A percentile compares a stretch with the other conserved stretches of the same genome.
Conservation (phyloP, 2,329 filamentous ascomycete species). For the Aspergillus sp. region DNA sequence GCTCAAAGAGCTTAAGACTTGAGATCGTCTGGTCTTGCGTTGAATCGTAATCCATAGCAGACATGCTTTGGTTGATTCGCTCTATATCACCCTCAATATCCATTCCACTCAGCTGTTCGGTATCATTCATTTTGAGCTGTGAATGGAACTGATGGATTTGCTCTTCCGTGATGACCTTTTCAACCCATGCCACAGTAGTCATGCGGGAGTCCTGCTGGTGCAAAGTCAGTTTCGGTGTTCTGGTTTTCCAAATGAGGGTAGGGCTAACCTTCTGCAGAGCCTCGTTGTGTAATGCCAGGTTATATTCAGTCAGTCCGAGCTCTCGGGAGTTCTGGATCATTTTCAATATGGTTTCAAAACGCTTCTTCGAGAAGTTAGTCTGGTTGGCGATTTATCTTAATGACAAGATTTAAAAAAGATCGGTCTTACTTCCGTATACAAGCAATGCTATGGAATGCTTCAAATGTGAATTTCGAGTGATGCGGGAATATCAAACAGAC, state of each 20-base stretch:
- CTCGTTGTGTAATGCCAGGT: slow-evolving; percentile 4
- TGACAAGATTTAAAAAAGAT: no score
- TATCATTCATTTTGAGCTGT: slow-evolving; percentile 1
- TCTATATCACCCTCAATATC: no score
- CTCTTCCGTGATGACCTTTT: slow-evolving; percentile 15
- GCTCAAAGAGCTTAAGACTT: slow-evolving; percentile 9
- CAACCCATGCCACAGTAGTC: slow-evolving; percentile 7
- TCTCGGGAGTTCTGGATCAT: no score
- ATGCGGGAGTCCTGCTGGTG: not conserved
- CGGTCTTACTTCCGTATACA: no score
- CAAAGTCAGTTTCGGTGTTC: not conserved
- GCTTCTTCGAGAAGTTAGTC: no score
- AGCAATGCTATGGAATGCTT: no score
- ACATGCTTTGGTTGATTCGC: no score
- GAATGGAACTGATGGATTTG: slow-evolving; percentile 10
- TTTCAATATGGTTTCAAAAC: no score
- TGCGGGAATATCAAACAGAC: no score
- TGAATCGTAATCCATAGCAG: not conserved
- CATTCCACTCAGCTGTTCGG: not conserved
- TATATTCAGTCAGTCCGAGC: slow-evolving; percentile 4
- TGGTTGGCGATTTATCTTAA: no score
- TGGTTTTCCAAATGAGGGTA: not conserved
- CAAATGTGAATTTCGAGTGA: no score
- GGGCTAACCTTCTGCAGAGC: not conserved
- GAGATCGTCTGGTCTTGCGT: not conserved